A percentile compares a stretch with the other conserved stretches of the same genome.
These are phyloP conservation scores for Lizonia empirigonia DNA, from an alignment of 2,329 filamentous ascomycete species.

Conservation along the genomic window DNA sequence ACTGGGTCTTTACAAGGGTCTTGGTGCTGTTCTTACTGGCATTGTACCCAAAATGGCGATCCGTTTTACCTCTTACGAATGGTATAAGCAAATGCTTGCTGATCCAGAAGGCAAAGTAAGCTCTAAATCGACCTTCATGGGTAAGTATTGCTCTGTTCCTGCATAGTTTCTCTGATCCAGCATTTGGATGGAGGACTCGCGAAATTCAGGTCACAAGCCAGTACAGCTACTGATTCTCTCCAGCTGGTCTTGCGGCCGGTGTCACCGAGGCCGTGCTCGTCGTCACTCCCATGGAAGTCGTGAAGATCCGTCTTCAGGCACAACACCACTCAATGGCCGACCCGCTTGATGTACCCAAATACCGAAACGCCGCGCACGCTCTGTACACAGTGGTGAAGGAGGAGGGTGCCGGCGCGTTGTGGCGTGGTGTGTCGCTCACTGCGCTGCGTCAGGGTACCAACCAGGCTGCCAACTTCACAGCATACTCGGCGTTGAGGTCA, in stretches of 20 bases:
- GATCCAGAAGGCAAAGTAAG: slow-evolving; percentile 70
- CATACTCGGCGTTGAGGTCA: slow-evolving; percentile 92
- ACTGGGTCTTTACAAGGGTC: slow-evolving; percentile 92
- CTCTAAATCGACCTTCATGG: slow-evolving; percentile 73
- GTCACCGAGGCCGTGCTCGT: slow-evolving; percentile 96
- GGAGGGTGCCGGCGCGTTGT: slow-evolving; percentile 85
- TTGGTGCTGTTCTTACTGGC: slow-evolving; percentile 94
- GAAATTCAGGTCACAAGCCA: no score
- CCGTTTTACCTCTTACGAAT: slow-evolving; percentile 95
- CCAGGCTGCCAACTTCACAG: slow-evolving; percentile 95
- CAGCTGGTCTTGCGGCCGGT: slow-evolving; percentile 87
- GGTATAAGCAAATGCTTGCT: slow-evolving; percentile 85
- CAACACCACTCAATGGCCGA: slow-evolving; percentile 98
- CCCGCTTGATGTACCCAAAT: slow-evolving; percentile 93
- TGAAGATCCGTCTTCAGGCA: slow-evolving; percentile 97
- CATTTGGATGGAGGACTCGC: no score
- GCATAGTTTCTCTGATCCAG: no score
- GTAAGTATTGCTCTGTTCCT: slow-evolving; percentile 47
- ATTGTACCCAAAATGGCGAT: slow-evolving; percentile 99
- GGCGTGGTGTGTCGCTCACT: slow-evolving; percentile 91
- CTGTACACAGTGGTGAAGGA: slow-evolving; percentile 89
- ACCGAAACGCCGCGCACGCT: slow-evolving; percentile 86
- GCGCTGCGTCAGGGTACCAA: slow-evolving; percentile 94
- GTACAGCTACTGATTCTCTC: slow-evolving; percentile 23
- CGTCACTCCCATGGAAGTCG: slow-evolving; percentile 98